Evolutionary conservation across 495 filamentous ascomycete species (phyloP).

Genomic region (Hypoxylon fuscum): DNA sequence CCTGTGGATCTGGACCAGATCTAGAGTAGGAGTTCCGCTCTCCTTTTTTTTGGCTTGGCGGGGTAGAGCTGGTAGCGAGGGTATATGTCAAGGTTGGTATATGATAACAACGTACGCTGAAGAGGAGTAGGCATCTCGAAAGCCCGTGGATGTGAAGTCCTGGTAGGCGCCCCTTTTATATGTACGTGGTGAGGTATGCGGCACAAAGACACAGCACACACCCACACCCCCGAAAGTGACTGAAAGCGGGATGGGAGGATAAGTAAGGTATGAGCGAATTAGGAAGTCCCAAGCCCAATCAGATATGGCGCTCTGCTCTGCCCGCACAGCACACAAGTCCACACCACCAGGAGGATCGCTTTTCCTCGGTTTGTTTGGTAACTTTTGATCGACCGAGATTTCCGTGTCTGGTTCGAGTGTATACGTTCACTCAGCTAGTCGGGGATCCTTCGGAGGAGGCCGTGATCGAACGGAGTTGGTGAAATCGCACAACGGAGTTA

Average conservation of each 20-base stretch:
- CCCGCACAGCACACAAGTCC: slow-evolving; percentile 6
- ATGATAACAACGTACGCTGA: slow-evolving; percentile 27
- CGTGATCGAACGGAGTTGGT: slow-evolving; percentile 33
- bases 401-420: slow-evolving; percentile 3
- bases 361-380: slow-evolving; percentile 15
- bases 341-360: slow-evolving; percentile 16
- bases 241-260: slow-evolving; percentile 14
- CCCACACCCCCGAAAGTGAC: slow-evolving; percentile 1
- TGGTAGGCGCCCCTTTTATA: slow-evolving; percentile 31
- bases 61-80: slow-evolving; percentile 19
- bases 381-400: slow-evolving; percentile 23
- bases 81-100: neutral
- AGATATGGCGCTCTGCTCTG: slow-evolving; percentile 25
- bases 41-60: slow-evolving; percentile 27
- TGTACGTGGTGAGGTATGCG: slow-evolving; percentile 10
- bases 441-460: slow-evolving; percentile 25
- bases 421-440: slow-evolving; percentile 4
- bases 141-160: neutral
- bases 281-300: slow-evolving; percentile 42
- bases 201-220: slow-evolving; percentile 27
- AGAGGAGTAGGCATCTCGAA: slow-evolving; percentile 36
- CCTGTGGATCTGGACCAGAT: slow-evolving; percentile 37
- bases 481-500: slow-evolving; percentile 21
- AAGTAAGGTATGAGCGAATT: slow-evolving; percentile 39
- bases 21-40: slow-evolving; percentile 10